A percentile compares a stretch with the other conserved stretches of the same genome.
phyloP scores from a whole-genome alignment of 768 basidiomycete genomes.

The Cystofilobasidium capitatum region DNA sequence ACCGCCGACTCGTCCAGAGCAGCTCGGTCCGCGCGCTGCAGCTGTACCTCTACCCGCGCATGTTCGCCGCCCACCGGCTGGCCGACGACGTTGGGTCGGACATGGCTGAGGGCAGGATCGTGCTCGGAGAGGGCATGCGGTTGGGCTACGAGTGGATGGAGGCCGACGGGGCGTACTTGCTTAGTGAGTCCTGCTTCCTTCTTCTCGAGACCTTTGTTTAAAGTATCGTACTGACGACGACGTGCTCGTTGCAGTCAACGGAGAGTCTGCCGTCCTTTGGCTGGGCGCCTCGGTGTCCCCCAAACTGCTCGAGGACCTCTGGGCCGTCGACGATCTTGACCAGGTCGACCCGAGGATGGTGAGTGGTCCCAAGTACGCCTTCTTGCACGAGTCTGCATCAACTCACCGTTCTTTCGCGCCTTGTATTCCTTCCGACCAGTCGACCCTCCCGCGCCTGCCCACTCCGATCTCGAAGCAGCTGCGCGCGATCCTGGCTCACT shows the following conservation, averaged over 20 bases:
- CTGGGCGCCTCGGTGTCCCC: constrained; percentile 73
- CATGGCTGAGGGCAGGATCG: constrained; percentile 48
- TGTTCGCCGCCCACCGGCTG: constrained; percentile 81
- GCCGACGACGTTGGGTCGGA: constrained; percentile 57
- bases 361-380: constrained; percentile 21
- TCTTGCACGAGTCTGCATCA: background rate
- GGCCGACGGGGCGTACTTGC: constrained; percentile 78
- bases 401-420: constrained; percentile 6
- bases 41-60: constrained; percentile 73
- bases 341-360: constrained; percentile 63
- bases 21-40: constrained; percentile 61
- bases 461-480: constrained; percentile 74
- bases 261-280: constrained; percentile 81
- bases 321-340: constrained; percentile 70
- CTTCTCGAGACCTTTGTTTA: background rate
- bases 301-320: constrained; percentile 69
- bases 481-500: constrained; percentile 68
- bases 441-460: constrained; percentile 57
- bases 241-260: constrained; percentile 57
- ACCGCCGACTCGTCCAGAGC: constrained; percentile 63
- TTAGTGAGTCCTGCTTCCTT: constrained; percentile 49
- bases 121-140: constrained; percentile 69
- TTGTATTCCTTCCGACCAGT: constrained; percentile 42
- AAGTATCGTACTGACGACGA: background rate
- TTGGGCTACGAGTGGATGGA: constrained; percentile 79